Percentiles rank a stretch among this genome's conserved stretches.
Evolutionary conservation across 345 rosid species (phyloP).

Genomic region (Brassica juncea): DNA sequence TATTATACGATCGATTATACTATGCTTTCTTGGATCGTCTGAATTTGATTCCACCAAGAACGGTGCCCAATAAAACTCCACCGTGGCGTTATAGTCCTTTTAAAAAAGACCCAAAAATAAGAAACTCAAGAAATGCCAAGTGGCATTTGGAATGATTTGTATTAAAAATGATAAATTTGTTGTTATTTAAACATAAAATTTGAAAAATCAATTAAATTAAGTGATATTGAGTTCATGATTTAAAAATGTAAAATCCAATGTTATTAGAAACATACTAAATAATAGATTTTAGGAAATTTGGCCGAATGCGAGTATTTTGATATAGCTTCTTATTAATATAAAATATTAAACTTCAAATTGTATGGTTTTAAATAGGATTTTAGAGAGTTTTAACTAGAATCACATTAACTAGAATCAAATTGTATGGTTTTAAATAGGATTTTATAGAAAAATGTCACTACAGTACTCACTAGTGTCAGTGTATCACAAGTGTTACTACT

Average conservation of each 20-base stretch:
- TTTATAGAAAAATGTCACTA: background rate
- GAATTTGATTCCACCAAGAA: slow-evolving; percentile 93
- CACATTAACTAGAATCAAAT: background rate
- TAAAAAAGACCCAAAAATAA: background rate
- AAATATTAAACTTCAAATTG: background rate
- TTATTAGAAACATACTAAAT: no score
- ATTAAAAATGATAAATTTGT: background rate
- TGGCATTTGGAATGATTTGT: background rate
- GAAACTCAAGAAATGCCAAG: background rate
- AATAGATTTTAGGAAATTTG: background rate
- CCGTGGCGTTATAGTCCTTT: slow-evolving; percentile 87
- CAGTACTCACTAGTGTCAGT: background rate
- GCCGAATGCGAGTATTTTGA: no score
- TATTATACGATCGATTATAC: slow-evolving; percentile 69
- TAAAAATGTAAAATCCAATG: background rate
- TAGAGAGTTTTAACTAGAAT: background rate
- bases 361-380: background rate
- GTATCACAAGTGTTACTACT: background rate
- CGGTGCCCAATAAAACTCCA: slow-evolving; percentile 98
- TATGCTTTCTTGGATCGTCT: slow-evolving; percentile 75
- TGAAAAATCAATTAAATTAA: background rate
- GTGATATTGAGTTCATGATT: background rate
- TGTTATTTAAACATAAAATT: background rate
- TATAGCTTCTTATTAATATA: background rate
- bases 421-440: no score